phyloP scores from a whole-genome alignment of 2,329 filamentous ascomycete species.

The Eutypa lata region DNA sequence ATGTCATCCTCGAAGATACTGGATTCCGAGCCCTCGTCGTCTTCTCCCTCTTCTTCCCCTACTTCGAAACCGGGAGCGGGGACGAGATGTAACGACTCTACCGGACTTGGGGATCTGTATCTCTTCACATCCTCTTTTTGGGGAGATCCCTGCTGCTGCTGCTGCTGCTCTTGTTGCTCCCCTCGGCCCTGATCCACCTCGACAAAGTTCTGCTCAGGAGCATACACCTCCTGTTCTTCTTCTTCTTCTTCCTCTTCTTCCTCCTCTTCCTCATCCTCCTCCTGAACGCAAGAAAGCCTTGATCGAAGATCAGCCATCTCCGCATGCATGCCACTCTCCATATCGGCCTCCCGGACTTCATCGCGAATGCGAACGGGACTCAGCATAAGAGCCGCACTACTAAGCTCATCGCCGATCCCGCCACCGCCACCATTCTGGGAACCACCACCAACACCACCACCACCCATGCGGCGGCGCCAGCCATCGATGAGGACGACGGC shows the following conservation, averaged over 20 bases:
- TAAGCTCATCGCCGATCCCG: conserved; percentile 65
- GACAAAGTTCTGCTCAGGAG: conserved; percentile 13
- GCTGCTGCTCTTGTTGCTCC: conserved; percentile 43
- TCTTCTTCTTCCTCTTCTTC: conserved; percentile 32
- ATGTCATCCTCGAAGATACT: conserved; percentile 43
- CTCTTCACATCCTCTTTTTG: conserved; percentile 15
- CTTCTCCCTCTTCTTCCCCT: conserved; percentile 15
- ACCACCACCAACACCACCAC: conserved; percentile 68
- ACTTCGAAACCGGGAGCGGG: conserved; percentile 32
- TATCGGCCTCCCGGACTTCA: conserved; percentile 46
- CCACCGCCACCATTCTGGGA: conserved; percentile 54
- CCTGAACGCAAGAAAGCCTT: conserved; percentile 35
- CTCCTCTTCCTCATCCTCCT: conserved; percentile 46
- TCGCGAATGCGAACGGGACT: conserved; percentile 53
- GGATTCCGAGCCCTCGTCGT: conserved; percentile 24
- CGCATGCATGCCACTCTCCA: conserved; percentile 8
- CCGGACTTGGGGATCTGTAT: conserved; percentile 28
- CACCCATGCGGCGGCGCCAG: conserved; percentile 80
- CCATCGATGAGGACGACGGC: conserved; percentile 87
- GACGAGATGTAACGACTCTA: conserved; percentile 38
- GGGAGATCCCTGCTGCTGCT: conserved; percentile 34
- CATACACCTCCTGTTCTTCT: conserved; percentile 37
- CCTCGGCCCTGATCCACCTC: conserved; percentile 11
- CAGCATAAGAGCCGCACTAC: conserved; percentile 65
- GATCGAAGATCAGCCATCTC: conserved; percentile 17